phyloP scores from a whole-genome alignment of 257 asterid species.

The Gentiana macrophylla region DNA sequence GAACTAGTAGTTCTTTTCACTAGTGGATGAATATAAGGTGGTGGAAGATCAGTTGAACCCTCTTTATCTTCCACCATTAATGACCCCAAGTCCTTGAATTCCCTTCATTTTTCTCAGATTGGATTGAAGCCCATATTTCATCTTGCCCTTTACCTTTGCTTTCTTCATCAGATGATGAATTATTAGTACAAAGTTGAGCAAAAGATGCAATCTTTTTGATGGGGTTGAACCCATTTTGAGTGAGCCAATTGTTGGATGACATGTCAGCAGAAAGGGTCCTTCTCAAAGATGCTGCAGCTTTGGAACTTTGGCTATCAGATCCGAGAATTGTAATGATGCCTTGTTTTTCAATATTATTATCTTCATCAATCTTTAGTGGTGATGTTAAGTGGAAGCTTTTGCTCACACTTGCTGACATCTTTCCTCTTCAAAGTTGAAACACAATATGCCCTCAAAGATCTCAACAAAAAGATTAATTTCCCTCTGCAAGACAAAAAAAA shows the following conservation, averaged over 20 bases:
- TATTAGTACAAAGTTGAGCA: constrained; percentile 10
- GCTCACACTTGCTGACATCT: constrained; percentile 16
- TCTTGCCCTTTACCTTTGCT: constrained; percentile 22
- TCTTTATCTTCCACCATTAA: constrained; percentile 30
- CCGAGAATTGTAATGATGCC: constrained; percentile 75
- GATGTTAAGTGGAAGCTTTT: constrained; percentile 6
- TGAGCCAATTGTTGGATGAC: constrained; percentile 31
- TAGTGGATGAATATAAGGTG: constrained; percentile 54
- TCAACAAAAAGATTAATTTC: constrained; percentile 2
- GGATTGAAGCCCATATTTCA: constrained; percentile 50
- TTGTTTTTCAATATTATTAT: constrained; percentile 19
- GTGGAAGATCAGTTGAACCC: constrained; percentile 10
- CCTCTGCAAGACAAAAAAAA: constrained; percentile 15
- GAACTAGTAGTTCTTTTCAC: constrained; percentile 34
- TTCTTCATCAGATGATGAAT: constrained; percentile 1
- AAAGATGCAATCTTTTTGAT: constrained; percentile 24
- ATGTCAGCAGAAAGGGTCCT: constrained; percentile 42
- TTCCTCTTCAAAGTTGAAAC: constrained; percentile 1
- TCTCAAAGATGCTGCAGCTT: constrained; percentile 30
- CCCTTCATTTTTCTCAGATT: constrained; percentile 15
- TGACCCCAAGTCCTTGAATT: constrained; percentile 25
- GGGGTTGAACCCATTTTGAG: constrained; percentile 22
- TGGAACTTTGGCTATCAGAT: constrained; percentile 25
- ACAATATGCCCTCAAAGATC: constrained; percentile 2
- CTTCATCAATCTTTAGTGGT: constrained; percentile 14